Base-by-base conservation (phyloP, 768 basidiomycete genomes). In the Leccinum obscurum region DNA sequence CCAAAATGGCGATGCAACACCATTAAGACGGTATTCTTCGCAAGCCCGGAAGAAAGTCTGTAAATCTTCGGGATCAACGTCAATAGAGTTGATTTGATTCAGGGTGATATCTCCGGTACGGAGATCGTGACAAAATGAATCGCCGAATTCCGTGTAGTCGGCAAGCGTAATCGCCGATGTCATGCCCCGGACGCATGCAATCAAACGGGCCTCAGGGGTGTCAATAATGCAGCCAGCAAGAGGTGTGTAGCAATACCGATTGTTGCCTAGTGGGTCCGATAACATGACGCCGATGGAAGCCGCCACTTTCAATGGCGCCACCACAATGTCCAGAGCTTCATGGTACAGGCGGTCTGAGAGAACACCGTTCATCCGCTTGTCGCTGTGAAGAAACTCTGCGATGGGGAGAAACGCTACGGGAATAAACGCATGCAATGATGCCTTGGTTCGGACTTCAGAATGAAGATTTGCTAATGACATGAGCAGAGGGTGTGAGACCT, bases 131-230 rank as follows among this genome's bases (percentile, higher is more conserved):
- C 56, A 61, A 52, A 70, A 68, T 9, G 58, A 13, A 41, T 78
- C 71, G 1, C 75, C 70, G 52, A 77, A 75, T 55, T 76, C 54
- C 35, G 69, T 65, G 39, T 72, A 70, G 3, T 35, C 58, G 14
- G 76, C 77, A 54, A 68, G 62, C 2, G 74, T 76, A 3, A 75
- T 63, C 4, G 68, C 69, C 0, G 70, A 78, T 2, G 72, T 72
- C 55, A 70, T 74, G 3, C 67, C 70, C 6, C 41, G 59, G 32
- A 77, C 72, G 30, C 77, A 65, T 2, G 72, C 57, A 14, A 77
- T 57, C 32, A 73, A 53, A 17, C 66, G 60, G 3, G 70, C 68
- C 66, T 77, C 72, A 0, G 73, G 74, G 9, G 68, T 72, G 59
- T 77, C 68, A 14, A 72, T 70, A 10, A 77, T 75, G 57, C 66